Evolutionary conservation across 2,329 filamentous ascomycete genomes (phyloP).

Genomic region (Drechslerella dactyloides): DNA sequence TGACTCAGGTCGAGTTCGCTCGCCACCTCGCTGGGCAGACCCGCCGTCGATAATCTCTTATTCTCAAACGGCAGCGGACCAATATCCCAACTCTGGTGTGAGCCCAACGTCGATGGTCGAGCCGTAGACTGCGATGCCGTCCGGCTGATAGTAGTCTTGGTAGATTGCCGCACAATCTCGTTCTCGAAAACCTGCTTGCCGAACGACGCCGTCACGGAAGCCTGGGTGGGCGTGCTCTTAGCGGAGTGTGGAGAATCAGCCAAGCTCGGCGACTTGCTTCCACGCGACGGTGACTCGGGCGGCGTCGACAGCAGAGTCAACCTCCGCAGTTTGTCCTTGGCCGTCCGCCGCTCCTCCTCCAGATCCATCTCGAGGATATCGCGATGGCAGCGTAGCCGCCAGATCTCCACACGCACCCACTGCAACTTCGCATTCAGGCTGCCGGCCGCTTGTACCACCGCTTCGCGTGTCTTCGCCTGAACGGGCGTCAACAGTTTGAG

Average conservation of each 20-base stretch:
- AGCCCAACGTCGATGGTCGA: slow-evolving; percentile 28
- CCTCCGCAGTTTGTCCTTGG: slow-evolving; percentile 53
- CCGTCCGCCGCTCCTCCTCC: slow-evolving; percentile 70
- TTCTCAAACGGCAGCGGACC: slow-evolving; percentile 42
- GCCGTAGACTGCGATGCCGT: slow-evolving; percentile 47
- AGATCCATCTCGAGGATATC: slow-evolving; percentile 86
- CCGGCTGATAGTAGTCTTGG: slow-evolving; percentile 41
- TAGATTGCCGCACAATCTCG: slow-evolving; percentile 40
- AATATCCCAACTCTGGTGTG: slow-evolving; percentile 41
- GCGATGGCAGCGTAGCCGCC: slow-evolving; percentile 86
- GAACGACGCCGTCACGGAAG: slow-evolving; percentile 37
- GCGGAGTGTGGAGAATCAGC: slow-evolving; percentile 43
- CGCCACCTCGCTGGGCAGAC: slow-evolving; percentile 11
- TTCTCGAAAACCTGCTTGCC: slow-evolving; percentile 42
- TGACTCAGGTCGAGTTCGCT: slow-evolving; percentile 42
- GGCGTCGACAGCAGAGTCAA: slow-evolving; percentile 42
- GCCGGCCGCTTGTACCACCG: slow-evolving; percentile 81
- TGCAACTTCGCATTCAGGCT: slow-evolving; percentile 86
- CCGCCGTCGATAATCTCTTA: slow-evolving; percentile 23
- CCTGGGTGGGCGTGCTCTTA: slow-evolving; percentile 47
- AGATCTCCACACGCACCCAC: slow-evolving; percentile 93
- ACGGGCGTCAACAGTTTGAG: slow-evolving; percentile 87
- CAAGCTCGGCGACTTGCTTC: slow-evolving; percentile 40
- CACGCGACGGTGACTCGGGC: slow-evolving; percentile 30
- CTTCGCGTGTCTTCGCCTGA: slow-evolving; percentile 84